These are phyloP conservation scores for Colletotrichum tanaceti DNA, from an alignment of 2,329 filamentous ascomycete species.

Conservation along the genomic window DNA sequence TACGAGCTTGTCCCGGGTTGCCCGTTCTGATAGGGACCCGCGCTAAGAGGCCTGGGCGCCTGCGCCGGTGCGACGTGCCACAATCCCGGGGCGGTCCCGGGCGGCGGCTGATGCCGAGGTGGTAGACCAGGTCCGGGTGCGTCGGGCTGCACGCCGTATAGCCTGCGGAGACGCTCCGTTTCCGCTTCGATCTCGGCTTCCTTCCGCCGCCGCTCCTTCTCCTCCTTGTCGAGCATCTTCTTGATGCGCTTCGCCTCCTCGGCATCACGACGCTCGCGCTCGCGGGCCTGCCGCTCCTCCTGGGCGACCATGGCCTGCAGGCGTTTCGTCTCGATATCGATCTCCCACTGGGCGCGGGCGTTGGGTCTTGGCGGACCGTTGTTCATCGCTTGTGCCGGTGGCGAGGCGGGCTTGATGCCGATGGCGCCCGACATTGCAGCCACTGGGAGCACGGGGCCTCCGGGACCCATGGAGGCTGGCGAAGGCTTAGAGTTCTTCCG, in stretches of 20 bases:
- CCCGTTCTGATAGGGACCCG: slow-evolving; percentile 33
- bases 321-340: slow-evolving; percentile 83
- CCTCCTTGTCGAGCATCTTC: slow-evolving; percentile 74
- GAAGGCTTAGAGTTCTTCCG: slow-evolving; percentile 60
- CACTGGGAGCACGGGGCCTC: slow-evolving; percentile 39
- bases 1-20: slow-evolving; percentile 19
- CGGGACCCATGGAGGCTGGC: slow-evolving; percentile 37
- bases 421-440: slow-evolving; percentile 57
- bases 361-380: slow-evolving; percentile 46
- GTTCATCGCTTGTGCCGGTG: slow-evolving; percentile 42
- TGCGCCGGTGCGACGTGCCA: slow-evolving; percentile 33
- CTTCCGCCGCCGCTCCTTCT: slow-evolving; percentile 66
- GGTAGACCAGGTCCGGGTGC: slow-evolving; percentile 52
- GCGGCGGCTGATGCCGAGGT: slow-evolving; percentile 41
- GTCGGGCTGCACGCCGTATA: slow-evolving; percentile 68
- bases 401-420: slow-evolving; percentile 44
- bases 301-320: slow-evolving; percentile 66
- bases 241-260: slow-evolving; percentile 66
- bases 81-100: slow-evolving; percentile 10
- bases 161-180: slow-evolving; percentile 79
- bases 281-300: slow-evolving; percentile 64
- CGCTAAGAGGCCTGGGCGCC: slow-evolving; percentile 41
- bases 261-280: slow-evolving; percentile 63
- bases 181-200: slow-evolving; percentile 78
- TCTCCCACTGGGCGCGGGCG: slow-evolving; percentile 53